Percentiles rank a stretch among this genome's conserved stretches.
Evolutionary conservation across 306 rosid species (phyloP).

Genomic region (Senna tora): DNA sequence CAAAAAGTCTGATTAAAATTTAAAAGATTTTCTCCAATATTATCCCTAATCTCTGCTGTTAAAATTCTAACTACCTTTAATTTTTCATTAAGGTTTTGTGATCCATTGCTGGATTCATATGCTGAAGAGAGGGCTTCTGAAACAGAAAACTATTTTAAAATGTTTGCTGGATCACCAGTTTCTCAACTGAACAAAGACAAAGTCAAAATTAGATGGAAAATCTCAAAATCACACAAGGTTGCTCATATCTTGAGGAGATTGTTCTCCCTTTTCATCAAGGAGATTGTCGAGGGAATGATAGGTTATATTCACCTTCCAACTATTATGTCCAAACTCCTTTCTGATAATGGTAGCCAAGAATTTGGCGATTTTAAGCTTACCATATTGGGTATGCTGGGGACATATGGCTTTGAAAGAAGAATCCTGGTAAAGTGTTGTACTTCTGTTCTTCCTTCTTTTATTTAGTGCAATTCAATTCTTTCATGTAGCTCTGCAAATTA

Average conservation of each 20-base stretch:
- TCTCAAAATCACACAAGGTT: constrained; percentile 57
- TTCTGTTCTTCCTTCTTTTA: not conserved
- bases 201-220: constrained; percentile 72
- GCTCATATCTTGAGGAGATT: constrained; percentile 70
- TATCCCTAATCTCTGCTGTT: not conserved
- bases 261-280: constrained; percentile 85
- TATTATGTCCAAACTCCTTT: constrained; percentile 93
- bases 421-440: constrained; percentile 69
- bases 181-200: constrained; percentile 53
- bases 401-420: constrained; percentile 94
- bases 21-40: constrained; percentile 13
- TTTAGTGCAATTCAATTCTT: constrained; percentile 19
- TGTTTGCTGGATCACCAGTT: constrained; percentile 47
- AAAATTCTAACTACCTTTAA: constrained; percentile 30
- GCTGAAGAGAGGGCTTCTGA: constrained; percentile 49
- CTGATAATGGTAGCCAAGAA: constrained; percentile 92
- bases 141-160: constrained; percentile 48
- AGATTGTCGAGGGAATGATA: constrained; percentile 96
- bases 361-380: constrained; percentile 95
- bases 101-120: constrained; percentile 72
- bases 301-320: constrained; percentile 93
- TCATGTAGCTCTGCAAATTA: constrained; percentile 31
- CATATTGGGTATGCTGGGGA: constrained; percentile 94
- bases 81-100: constrained; percentile 73
- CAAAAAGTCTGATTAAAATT: not conserved